Evolutionary conservation across 2,329 filamentous ascomycete genomes (phyloP), one percentile per base, ranked within the genome.

Genomic region (Pseudomassariella vexata): DNA sequence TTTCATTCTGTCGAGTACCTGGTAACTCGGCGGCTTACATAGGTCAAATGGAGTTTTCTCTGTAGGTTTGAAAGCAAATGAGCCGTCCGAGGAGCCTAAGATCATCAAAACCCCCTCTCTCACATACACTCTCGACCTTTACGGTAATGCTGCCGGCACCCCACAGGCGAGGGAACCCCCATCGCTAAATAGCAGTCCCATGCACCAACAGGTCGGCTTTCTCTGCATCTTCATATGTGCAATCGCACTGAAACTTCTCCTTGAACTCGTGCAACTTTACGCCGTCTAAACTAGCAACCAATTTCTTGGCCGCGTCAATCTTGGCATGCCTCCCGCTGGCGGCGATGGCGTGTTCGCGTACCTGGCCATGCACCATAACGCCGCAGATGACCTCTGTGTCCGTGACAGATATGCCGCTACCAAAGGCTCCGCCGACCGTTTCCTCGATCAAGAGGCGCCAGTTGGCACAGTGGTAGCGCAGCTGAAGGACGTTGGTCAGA

Each of bases 241-340:
- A 95, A 41, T 73, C 57, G 47, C 88, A 94, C 2, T 62, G 61
- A 49, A 74, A 85, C 42, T 55, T 60, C 32, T 53, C 53, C 39
- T 73, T 66, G 39, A 84, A 94, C 33, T 80, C 72, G 7, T 65
- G 65, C 6, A 65, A 56, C 3, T 46, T 49, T 46, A 77, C 55
- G 0, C 45, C 56, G 29, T 64, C 48, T 20, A 82, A 37, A 35
- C 54, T 51, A 3, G 60, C 54, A 30, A 83, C 42, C 2, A 79
- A 79, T 39, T 63, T 61, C 42, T 77, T 73, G 9, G 82, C 79
- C 1, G 75, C 82, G 9, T 66, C 66, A 5, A 83, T 56, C 57
- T 88, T 89, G 1, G 85, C 87, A 56, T 88, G 84, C 28, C 83
- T 69, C 0, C 74, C 73, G 30, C 79, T 87, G 42, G 68, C 73